Conservation (phyloP, 139 green algal genomes). For the Chlamydomonas incerta region DNA sequence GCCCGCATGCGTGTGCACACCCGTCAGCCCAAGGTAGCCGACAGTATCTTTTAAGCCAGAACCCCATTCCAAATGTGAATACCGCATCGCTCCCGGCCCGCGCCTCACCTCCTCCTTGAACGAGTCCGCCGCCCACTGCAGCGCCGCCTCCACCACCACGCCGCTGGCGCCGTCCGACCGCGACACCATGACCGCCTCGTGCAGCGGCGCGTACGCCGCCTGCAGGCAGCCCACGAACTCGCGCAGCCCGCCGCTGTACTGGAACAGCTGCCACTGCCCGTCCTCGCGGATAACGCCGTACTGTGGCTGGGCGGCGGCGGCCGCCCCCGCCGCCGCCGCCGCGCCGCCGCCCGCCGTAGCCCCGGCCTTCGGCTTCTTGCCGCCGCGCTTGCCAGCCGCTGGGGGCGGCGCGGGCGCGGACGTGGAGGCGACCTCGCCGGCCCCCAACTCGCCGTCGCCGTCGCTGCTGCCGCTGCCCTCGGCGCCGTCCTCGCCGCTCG, state of each 20-base stretch:
- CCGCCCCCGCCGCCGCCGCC: neutral
- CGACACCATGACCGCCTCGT: slow-evolving; percentile 22
- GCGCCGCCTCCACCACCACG: slow-evolving; percentile 71
- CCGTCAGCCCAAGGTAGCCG: no score
- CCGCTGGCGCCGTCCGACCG: slow-evolving; percentile 21
- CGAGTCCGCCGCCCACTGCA: slow-evolving; percentile 90
- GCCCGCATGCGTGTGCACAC: neutral
- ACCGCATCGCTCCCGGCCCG: no score
- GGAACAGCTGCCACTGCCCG: slow-evolving; percentile 77
- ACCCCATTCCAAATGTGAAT: no score
- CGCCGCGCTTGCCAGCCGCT: neutral
- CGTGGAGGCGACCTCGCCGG: neutral
- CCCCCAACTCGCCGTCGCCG: no score
- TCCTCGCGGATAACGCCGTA: slow-evolving; percentile 34
- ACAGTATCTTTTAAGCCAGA: no score
- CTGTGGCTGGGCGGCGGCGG: slow-evolving; percentile 2
- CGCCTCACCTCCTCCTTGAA: slow-evolving; percentile 71
- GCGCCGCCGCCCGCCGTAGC: neutral
- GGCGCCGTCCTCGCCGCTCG: neutral
- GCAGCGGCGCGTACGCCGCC: slow-evolving; percentile 6
- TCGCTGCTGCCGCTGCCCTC: neutral
- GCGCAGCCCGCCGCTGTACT: slow-evolving; percentile 80
- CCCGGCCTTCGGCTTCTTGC: neutral
- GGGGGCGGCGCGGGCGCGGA: neutral
- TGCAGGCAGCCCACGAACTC: slow-evolving; percentile 90